Evolutionary conservation across 2,329 filamentous ascomycete genomes (phyloP).

Genomic region (Fusarium avenaceum): DNA sequence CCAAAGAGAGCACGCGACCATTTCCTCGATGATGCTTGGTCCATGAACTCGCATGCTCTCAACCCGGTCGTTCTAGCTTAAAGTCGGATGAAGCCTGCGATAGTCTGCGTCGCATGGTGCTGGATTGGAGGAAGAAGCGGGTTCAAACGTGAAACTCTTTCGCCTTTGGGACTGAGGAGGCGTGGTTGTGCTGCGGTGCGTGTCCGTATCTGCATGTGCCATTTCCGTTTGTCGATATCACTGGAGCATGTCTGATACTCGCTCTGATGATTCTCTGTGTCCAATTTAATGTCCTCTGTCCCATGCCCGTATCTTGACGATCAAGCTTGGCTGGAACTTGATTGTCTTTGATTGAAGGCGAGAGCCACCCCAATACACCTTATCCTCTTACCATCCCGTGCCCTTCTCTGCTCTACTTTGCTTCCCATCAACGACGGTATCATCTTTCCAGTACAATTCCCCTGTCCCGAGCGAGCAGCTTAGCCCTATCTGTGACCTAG

Average conservation of each 20-base stretch:
- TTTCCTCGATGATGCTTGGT: slow-evolving; percentile 61
- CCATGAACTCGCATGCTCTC: slow-evolving; percentile 49
- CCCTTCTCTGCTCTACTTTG: slow-evolving; percentile 1
- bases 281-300: slow-evolving; percentile 36
- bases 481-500: slow-evolving; percentile 2
- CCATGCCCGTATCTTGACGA: slow-evolving; percentile 20
- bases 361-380: slow-evolving; percentile 13
- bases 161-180: slow-evolving; percentile 30
- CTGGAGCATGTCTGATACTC: slow-evolving; percentile 14
- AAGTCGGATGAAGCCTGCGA: slow-evolving; percentile 29
- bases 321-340: slow-evolving; percentile 29
- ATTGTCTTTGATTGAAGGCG: slow-evolving; percentile 22
- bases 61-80: slow-evolving; percentile 39
- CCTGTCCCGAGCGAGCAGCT: slow-evolving; percentile 6
- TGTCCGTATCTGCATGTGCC: slow-evolving; percentile 35
- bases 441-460: slow-evolving; percentile 1
- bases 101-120: slow-evolving; percentile 26
- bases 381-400: slow-evolving; percentile 8
- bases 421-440: background rate
- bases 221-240: slow-evolving; percentile 20
- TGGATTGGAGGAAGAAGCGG: slow-evolving; percentile 48
- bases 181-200: slow-evolving; percentile 28
- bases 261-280: slow-evolving; percentile 12
- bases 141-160: slow-evolving; percentile 44
- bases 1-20: slow-evolving; percentile 58